These are phyloP conservation scores for Coriolopsis trogii DNA, from an alignment of 1,284 basidiomycete genomes.

Conservation along the genomic window DNA sequence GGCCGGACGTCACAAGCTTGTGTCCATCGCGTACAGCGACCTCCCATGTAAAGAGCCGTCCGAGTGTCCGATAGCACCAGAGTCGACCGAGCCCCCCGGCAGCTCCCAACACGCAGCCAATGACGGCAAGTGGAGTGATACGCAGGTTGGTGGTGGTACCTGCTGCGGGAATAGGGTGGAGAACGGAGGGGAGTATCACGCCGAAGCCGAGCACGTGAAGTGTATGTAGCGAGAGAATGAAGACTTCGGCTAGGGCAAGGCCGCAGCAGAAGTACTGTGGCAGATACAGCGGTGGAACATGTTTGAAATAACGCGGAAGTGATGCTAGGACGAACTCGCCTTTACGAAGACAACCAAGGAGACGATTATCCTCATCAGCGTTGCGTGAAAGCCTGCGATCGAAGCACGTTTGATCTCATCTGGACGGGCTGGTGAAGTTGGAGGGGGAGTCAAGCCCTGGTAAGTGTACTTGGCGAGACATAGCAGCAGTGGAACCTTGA, in stretches of 20 bases:
- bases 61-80: conserved; percentile 10
- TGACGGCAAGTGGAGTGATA: neutral
- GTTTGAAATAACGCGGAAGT: neutral
- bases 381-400: neutral
- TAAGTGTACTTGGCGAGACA: neutral
- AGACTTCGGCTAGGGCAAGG: neutral
- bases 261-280: neutral
- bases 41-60: conserved; percentile 13
- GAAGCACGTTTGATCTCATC: neutral
- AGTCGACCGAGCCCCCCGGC: conserved; percentile 9
- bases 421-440: neutral
- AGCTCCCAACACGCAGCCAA: neutral
- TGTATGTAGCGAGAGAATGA: neutral
- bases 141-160: neutral
- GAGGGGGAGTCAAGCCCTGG: conserved; percentile 5
- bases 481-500: conserved; percentile 11
- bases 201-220: too few species aligned
- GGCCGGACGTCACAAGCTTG: conserved; percentile 15
- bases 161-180: neutral
- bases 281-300: neutral
- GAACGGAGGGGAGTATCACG: neutral
- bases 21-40: conserved; percentile 8
- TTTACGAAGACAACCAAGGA: neutral
- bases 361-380: neutral
- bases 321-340: neutral